phyloP scores from a whole-genome alignment of 129 eudicot species.

The Gnaphalium uliginosum region DNA sequence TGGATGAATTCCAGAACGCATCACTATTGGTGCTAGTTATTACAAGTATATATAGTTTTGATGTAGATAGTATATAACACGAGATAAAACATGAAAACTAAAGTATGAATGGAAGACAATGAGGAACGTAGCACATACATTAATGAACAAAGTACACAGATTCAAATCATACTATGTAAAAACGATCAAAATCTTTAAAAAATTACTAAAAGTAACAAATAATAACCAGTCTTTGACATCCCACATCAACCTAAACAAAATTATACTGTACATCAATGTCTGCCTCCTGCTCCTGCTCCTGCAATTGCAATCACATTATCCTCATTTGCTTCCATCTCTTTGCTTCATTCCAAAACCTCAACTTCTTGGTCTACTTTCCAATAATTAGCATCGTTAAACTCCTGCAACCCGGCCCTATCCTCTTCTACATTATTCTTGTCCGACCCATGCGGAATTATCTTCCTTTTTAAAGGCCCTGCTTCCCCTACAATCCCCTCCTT shows the following conservation, averaged over 20 bases:
- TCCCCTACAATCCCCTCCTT: constrained; percentile 89
- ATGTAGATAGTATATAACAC: no score
- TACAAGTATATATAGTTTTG: no score
- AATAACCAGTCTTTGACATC: constrained; percentile 6
- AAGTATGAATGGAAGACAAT: neutral
- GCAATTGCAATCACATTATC: constrained; percentile 3
- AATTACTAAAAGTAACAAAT: neutral
- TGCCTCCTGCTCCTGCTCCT: neutral
- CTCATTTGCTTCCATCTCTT: neutral
- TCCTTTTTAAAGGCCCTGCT: constrained; percentile 68
- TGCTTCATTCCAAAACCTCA: constrained; percentile 57
- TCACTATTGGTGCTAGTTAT: no score
- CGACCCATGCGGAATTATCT: constrained; percentile 24
- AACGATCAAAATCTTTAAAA: constrained; percentile 13
- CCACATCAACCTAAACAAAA: constrained; percentile 12
- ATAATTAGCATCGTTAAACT: constrained; percentile 71
- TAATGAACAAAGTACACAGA: constrained; percentile 13
- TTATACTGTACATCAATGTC: constrained; percentile 46
- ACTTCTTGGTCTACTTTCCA: constrained; percentile 93
- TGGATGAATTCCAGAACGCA: no score
- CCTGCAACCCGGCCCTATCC: constrained; percentile 49
- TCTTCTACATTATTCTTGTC: constrained; percentile 41
- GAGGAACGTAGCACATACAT: neutral
- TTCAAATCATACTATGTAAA: constrained; percentile 18
- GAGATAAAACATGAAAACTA: no score